These are phyloP conservation scores for Trichoderma virens DNA, from an alignment of 495 filamentous ascomycete species.

Conservation along the genomic window DNA sequence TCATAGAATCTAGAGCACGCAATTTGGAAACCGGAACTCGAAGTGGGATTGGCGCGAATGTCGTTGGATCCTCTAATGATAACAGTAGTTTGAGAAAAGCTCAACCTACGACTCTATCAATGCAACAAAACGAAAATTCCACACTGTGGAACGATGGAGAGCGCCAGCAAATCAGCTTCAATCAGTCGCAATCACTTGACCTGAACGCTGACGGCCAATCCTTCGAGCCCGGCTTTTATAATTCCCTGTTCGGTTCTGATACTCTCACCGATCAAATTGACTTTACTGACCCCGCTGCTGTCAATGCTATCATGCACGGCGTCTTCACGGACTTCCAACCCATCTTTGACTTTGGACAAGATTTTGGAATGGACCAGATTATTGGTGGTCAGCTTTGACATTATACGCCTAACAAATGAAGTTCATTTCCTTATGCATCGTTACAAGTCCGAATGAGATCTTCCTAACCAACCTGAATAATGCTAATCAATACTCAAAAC, in stretches of 20 bases:
- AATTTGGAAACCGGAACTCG: not conserved
- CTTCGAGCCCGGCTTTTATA: not conserved
- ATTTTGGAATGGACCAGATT: not conserved
- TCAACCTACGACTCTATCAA: not conserved
- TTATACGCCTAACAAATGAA: no score
- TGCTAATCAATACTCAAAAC: no score
- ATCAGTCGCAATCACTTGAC: not conserved
- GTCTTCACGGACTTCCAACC: not conserved
- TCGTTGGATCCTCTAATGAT: not conserved
- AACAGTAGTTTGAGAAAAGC: not conserved
- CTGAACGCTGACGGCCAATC: not conserved
- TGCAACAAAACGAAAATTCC: not conserved
- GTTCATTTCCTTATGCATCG: no score
- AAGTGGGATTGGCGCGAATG: not conserved
- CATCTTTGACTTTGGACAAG: not conserved
- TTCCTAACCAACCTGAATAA: no score
- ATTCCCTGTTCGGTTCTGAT: not conserved
- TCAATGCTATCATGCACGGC: not conserved
- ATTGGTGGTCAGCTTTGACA: not conserved
- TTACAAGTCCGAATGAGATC: no score
- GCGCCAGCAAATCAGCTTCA: not conserved
- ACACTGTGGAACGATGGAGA: not conserved
- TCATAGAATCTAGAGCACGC: constrained; percentile 13
- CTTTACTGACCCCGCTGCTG: not conserved
- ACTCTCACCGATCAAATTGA: not conserved